phyloP scores from a whole-genome alignment of 352 stramenopile genomes.

The Phytopythium ostracodes region DNA sequence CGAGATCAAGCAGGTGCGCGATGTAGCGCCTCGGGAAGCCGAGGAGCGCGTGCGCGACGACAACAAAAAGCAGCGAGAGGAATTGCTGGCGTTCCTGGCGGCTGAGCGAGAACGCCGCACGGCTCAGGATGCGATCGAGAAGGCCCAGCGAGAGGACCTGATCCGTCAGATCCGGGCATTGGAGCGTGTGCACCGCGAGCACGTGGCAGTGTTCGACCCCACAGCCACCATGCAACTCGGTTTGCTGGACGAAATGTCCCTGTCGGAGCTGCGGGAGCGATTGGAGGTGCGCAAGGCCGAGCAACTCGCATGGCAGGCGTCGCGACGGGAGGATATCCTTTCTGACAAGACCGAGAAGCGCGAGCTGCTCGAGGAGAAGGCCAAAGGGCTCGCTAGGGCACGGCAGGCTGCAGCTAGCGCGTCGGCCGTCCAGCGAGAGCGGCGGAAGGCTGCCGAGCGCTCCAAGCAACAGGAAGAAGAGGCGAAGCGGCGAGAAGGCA shows the following conservation, averaged over 20 bases:
- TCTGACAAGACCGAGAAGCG: conserved; percentile 76
- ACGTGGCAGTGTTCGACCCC: conserved; percentile 88
- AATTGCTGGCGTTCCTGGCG: conserved; percentile 57
- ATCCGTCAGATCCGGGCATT: conserved; percentile 85
- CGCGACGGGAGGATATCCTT: conserved; percentile 64
- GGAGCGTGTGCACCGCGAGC: conserved; percentile 70
- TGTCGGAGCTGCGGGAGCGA: conserved; percentile 80
- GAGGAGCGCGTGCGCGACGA: conserved; percentile 55
- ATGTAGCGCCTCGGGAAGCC: conserved; percentile 76
- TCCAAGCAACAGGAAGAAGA: conserved; percentile 57
- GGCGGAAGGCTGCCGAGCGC: conserved; percentile 50
- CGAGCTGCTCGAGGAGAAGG: conserved; percentile 61
- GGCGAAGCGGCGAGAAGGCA: conserved; percentile 50
- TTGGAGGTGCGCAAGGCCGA: conserved; percentile 76
- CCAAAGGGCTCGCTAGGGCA: conserved; percentile 73
- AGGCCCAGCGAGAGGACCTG: conserved; percentile 72
- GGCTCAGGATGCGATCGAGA: conserved; percentile 55
- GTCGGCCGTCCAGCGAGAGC: conserved; percentile 47
- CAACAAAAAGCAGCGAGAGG: conserved; percentile 56
- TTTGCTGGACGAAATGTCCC: conserved; percentile 90
- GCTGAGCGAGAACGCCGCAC: conserved; percentile 60
- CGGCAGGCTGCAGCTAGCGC: conserved; percentile 60
- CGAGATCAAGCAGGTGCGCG: conserved; percentile 74
- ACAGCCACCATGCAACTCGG: conserved; percentile 84
- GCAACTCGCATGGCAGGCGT: conserved; percentile 63